Evolutionary conservation across 1,284 basidiomycete genomes (phyloP).

Genomic region (Ceratobasidium papillatum): DNA sequence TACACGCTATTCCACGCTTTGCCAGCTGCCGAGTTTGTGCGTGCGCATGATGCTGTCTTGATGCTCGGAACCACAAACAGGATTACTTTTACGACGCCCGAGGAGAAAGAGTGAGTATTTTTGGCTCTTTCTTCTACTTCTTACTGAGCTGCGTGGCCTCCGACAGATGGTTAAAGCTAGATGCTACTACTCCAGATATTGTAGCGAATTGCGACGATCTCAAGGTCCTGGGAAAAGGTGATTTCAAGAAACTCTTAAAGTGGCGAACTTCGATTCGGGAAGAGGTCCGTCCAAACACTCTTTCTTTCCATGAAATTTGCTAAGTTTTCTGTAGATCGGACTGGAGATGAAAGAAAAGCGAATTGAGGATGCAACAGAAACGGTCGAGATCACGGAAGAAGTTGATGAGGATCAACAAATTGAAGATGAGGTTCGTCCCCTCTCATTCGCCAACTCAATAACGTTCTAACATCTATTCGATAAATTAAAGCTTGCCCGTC

Average conservation of each 20-base stretch:
- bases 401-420: slow-evolving; percentile 90
- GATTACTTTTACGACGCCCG: slow-evolving; percentile 83
- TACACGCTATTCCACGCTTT: slow-evolving; percentile 88
- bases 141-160: background rate
- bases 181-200: slow-evolving; percentile 82
- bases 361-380: slow-evolving; percentile 78
- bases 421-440: slow-evolving; percentile 76
- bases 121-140: slow-evolving; percentile 21
- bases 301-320: slow-evolving; percentile 10
- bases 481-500: slow-evolving; percentile 73
- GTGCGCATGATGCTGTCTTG: slow-evolving; percentile 73
- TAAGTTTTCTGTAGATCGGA: slow-evolving; percentile 64
- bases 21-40: slow-evolving; percentile 79
- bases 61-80: slow-evolving; percentile 86
- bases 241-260: slow-evolving; percentile 93
- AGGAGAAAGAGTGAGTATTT: slow-evolving; percentile 77
- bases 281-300: slow-evolving; percentile 62
- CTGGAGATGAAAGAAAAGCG: slow-evolving; percentile 79
- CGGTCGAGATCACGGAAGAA: slow-evolving; percentile 75
- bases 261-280: slow-evolving; percentile 88
- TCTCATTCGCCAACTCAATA: background rate
- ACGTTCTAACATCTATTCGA: slow-evolving; percentile 6
- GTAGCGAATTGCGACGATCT: slow-evolving; percentile 88
- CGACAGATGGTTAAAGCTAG: slow-evolving; percentile 73
- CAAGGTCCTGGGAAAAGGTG: slow-evolving; percentile 96